phyloP scores from a whole-genome alignment of 2,329 filamentous ascomycete genomes.

The Cercospora sojina region DNA sequence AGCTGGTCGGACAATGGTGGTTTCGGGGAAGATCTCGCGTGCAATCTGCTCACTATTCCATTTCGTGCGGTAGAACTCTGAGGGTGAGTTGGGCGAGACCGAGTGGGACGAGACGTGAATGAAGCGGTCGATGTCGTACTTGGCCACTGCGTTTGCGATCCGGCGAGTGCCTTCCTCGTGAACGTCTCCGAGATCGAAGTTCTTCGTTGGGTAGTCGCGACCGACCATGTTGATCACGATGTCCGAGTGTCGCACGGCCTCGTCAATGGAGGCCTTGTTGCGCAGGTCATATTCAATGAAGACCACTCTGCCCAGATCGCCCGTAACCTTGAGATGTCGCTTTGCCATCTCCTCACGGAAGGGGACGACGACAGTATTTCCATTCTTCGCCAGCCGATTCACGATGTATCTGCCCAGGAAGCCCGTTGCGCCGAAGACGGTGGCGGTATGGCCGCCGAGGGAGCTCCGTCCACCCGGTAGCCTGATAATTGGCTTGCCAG shows the following conservation, averaged over 20 bases:
- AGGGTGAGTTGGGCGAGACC: conserved; percentile 73
- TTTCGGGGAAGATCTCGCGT: conserved; percentile 89
- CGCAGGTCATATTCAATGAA: conserved; percentile 94
- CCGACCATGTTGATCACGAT: conserved; percentile 96
- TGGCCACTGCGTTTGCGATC: conserved; percentile 90
- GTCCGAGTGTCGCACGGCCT: conserved; percentile 94
- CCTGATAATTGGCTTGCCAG: conserved; percentile 91
- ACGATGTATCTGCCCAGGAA: conserved; percentile 97
- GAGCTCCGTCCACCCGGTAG: conserved; percentile 74
- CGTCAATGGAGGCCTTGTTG: conserved; percentile 94
- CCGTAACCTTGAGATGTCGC: conserved; percentile 92
- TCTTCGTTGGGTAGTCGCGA: conserved; percentile 96
- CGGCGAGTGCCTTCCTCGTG: conserved; percentile 90
- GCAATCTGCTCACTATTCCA: conserved; percentile 78
- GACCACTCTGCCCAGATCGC: conserved; percentile 83
- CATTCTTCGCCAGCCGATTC: conserved; percentile 85
- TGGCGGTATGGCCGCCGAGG: conserved; percentile 80
- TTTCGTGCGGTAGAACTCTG: conserved; percentile 91
- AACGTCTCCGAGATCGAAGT: conserved; percentile 89
- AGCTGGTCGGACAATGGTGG: conserved; percentile 90
- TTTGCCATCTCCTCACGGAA: conserved; percentile 98
- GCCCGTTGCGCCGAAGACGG: conserved; percentile 95
- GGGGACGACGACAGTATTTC: conserved; percentile 90
- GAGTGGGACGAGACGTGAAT: conserved; percentile 97
- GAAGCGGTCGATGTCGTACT: conserved; percentile 96